Evolutionary conservation across 1,284 basidiomycete genomes (phyloP).

Genomic region (Sutorius eximius): DNA sequence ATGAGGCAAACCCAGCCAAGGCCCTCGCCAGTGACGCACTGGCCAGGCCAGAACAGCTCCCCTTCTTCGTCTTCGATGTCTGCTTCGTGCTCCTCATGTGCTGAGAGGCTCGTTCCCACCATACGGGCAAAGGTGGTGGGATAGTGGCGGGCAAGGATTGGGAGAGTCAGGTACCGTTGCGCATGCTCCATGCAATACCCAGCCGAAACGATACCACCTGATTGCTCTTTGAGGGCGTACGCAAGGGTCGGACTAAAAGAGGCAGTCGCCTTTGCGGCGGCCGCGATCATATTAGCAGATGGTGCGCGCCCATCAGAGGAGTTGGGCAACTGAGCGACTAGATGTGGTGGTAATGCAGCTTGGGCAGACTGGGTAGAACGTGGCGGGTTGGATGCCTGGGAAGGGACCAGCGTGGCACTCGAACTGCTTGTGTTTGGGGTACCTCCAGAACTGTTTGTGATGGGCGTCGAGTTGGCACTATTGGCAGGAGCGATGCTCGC

Average conservation of each 20-base stretch:
- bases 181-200: slow-evolving; percentile 49
- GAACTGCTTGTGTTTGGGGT: slow-evolving; percentile 44
- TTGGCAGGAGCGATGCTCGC: slow-evolving; percentile 60
- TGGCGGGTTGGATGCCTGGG: slow-evolving; percentile 28
- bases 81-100: slow-evolving; percentile 69
- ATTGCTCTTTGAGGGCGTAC: slow-evolving; percentile 51
- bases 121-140: slow-evolving; percentile 72
- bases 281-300: slow-evolving; percentile 28
- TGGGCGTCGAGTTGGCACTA: slow-evolving; percentile 75
- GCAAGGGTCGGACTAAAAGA: slow-evolving; percentile 30
- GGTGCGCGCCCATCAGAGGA: slow-evolving; percentile 31
- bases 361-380: slow-evolving; percentile 27
- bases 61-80: slow-evolving; percentile 80
- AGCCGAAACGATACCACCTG: slow-evolving; percentile 43
- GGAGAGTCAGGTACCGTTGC: slow-evolving; percentile 58
- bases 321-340: slow-evolving; percentile 31
- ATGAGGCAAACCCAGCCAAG: slow-evolving; percentile 77
- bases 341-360: slow-evolving; percentile 30
- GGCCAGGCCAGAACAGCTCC: slow-evolving; percentile 76
- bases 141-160: slow-evolving; percentile 64
- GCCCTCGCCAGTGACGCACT: slow-evolving; percentile 66
- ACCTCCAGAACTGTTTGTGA: slow-evolving; percentile 46
- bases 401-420: slow-evolving; percentile 27
- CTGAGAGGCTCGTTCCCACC: slow-evolving; percentile 58
- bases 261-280: slow-evolving; percentile 33